A percentile compares a stretch with the other conserved stretches of the same genome.
Conservation (phyloP, 2,329 filamentous ascomycete species). For the Penicillium sp. region DNA sequence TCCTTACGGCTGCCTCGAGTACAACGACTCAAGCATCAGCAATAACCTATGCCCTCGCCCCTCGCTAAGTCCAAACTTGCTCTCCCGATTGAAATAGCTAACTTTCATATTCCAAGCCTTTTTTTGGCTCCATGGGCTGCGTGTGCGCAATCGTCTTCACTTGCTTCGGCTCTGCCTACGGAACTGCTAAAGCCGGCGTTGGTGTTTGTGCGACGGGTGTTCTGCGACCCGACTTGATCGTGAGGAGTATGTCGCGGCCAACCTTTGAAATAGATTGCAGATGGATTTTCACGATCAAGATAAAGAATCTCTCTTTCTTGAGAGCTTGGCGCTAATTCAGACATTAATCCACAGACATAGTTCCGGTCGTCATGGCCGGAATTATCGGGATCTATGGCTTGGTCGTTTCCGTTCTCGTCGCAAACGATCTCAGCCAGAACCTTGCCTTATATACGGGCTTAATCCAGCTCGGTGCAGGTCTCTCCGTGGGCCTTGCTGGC, state of each 20-base stretch:
- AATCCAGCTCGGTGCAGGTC: constrained; percentile 82
- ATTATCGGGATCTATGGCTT: constrained; percentile 99
- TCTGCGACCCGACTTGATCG: constrained; percentile 93
- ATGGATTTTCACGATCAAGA: too few relatives aligned
- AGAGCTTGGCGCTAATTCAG: background rate
- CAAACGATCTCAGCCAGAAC: constrained; percentile 72
- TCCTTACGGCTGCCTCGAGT: background rate
- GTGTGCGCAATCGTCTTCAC: constrained; percentile 94
- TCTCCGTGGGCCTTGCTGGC: constrained; percentile 79
- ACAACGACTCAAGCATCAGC: background rate
- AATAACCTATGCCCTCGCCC: background rate
- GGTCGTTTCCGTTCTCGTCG: constrained; percentile 87
- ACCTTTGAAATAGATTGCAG: too few relatives aligned
- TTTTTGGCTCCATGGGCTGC: constrained; percentile 98
- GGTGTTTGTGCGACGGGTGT: constrained; percentile 99
- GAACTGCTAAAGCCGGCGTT: constrained; percentile 98
- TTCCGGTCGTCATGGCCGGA: constrained; percentile 99
- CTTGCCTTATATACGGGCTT: constrained; percentile 77
- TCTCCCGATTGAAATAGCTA: background rate
- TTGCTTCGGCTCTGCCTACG: constrained; percentile 94
- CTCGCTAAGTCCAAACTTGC: background rate
- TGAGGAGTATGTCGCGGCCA: constrained; percentile 78
- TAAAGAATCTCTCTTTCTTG: background rate
- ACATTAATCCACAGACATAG: constrained; percentile 69
- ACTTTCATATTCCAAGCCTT: constrained; percentile 58